phyloP scores from a whole-genome alignment of 2,329 filamentous ascomycete species.

The Sphaerulina musiva region DNA sequence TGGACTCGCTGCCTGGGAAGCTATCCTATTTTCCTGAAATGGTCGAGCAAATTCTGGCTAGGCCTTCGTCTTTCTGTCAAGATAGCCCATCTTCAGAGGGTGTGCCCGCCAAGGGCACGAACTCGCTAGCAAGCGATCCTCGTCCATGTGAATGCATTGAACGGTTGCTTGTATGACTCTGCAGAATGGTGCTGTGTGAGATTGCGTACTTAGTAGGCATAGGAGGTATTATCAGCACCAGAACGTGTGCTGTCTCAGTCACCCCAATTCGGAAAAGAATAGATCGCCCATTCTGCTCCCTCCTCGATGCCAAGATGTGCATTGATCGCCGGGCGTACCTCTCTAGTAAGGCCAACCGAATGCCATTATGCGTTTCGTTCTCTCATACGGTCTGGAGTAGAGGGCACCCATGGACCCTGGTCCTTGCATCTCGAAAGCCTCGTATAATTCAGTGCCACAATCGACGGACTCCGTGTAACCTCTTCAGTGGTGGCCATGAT shows the following conservation, averaged over 20 bases:
- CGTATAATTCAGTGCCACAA: not conserved
- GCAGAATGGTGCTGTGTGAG: not conserved
- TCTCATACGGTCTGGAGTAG: slow-evolving; percentile 4
- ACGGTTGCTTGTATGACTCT: not conserved
- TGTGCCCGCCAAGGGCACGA: not conserved
- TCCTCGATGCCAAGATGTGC: not conserved
- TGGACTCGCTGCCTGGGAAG: too few relatives aligned
- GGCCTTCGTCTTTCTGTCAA: not conserved
- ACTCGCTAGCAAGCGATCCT: not conserved
- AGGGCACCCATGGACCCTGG: not conserved
- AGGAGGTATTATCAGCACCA: not conserved
- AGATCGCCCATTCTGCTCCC: too few relatives aligned
- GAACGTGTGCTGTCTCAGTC: too few relatives aligned
- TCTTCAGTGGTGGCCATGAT: too few relatives aligned
- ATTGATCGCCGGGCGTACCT: not conserved
- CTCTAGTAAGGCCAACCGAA: slow-evolving; percentile 1
- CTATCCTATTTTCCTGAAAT: not conserved
- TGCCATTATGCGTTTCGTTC: not conserved
- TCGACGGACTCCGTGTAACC: not conserved
- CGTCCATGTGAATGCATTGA: not conserved
- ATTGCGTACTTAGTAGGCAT: not conserved
- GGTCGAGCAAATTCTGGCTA: not conserved
- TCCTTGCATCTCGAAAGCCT: not conserved
- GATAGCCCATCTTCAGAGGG: not conserved
- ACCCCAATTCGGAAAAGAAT: too few relatives aligned